phyloP scores from a whole-genome alignment of 306 rosid genomes.

The Quercus berberidifolia region DNA sequence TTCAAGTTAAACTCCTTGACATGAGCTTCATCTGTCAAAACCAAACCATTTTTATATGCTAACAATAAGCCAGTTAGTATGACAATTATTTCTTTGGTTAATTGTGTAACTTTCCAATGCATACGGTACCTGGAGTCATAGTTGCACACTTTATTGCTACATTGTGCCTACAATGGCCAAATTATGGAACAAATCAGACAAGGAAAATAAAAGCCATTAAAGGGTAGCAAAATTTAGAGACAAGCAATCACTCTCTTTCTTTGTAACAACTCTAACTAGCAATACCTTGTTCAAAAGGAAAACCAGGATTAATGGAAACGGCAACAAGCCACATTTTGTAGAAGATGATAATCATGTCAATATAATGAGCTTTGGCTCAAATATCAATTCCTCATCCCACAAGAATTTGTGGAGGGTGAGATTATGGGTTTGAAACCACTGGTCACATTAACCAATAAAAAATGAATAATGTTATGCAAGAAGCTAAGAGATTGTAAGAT shows the following conservation, averaged over 20 bases:
- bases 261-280: neutral
- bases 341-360: too few species aligned
- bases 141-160: conserved; percentile 99
- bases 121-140: conserved; percentile 75
- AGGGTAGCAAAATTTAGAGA: neutral
- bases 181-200: neutral
- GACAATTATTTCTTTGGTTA: neutral
- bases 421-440: too few species aligned
- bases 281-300: neutral
- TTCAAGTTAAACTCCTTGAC: conserved; percentile 68
- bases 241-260: neutral
- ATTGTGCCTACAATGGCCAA: conserved; percentile 59
- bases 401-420: too few species aligned
- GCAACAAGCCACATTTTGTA: neutral
- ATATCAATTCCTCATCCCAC: too few species aligned
- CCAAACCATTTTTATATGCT: conserved; percentile 36
- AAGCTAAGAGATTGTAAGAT: neutral
- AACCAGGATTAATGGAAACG: neutral
- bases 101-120: neutral
- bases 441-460: too few species aligned
- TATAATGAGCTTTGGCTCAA: too few species aligned
- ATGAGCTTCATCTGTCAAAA: conserved; percentile 67
- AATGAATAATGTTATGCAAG: neutral
- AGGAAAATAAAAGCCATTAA: neutral
- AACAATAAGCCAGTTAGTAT: neutral